Conservation (phyloP, 2,329 filamentous ascomycete species). For the Sarocladium oryzae region DNA sequence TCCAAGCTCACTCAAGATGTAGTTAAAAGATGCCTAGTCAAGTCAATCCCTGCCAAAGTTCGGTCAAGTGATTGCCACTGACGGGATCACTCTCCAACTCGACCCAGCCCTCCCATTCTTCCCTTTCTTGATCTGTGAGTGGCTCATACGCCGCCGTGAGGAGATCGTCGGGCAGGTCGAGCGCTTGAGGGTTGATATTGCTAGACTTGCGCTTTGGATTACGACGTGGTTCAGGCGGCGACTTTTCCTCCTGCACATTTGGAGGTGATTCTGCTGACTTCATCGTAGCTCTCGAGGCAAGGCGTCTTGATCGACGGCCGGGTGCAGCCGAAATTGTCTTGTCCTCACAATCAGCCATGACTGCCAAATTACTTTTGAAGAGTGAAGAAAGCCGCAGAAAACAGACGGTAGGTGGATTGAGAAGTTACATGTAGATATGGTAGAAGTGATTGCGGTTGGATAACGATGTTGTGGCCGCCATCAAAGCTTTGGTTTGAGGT, state of each 20-base stretch:
- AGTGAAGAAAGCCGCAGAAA: not conserved
- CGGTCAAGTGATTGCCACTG: not conserved
- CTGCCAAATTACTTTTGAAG: not conserved
- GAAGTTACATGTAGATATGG: too few relatives aligned
- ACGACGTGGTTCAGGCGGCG: conserved; percentile 19
- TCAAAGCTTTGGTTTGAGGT: too few relatives aligned
- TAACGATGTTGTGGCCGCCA: too few relatives aligned
- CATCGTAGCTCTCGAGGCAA: not conserved
- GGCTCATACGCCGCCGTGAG: conserved; percentile 40
- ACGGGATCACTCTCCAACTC: conserved; percentile 86
- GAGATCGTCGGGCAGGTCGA: conserved; percentile 31
- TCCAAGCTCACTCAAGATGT: conserved; percentile 73
- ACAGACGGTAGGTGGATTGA: too few relatives aligned
- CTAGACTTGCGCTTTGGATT: conserved; percentile 40
- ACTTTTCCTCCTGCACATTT: not conserved
- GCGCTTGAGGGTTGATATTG: conserved; percentile 19
- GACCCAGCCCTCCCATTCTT: conserved; percentile 65
- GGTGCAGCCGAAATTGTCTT: not conserved
- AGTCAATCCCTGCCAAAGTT: not conserved
- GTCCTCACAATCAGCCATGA: not conserved
- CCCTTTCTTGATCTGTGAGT: conserved; percentile 44
- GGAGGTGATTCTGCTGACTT: not conserved
- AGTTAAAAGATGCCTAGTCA: conserved; percentile 73
- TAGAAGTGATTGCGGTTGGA: too few relatives aligned
- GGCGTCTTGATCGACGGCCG: not conserved